Evolutionary conservation across 164 flowering plant genomes (phyloP).

Genomic region (Hamamelis virginiana): DNA sequence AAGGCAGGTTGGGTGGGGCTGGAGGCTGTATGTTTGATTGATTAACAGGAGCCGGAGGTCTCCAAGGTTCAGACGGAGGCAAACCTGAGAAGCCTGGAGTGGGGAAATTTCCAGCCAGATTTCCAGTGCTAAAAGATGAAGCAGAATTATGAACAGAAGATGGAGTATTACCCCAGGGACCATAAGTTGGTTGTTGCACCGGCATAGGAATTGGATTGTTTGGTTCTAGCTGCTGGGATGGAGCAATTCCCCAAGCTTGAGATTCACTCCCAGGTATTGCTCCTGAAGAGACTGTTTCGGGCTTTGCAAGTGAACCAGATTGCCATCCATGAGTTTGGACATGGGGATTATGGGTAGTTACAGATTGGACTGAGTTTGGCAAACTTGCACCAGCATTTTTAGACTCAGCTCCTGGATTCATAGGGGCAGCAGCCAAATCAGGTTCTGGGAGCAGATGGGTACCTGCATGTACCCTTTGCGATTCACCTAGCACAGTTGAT

Average conservation of each 20-base stretch:
- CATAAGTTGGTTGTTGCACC: conserved; percentile 25
- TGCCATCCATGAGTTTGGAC: conserved; percentile 27
- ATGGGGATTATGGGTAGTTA: conserved; percentile 13
- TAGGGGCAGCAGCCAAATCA: conserved; percentile 14
- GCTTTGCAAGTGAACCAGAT: conserved; percentile 22
- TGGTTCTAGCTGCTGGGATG: conserved; percentile 30
- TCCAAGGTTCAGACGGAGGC: conserved; percentile 39
- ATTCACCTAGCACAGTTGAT: conserved; percentile 15
- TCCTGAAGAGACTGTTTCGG: conserved; percentile 12
- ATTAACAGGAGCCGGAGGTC: conserved; percentile 29
- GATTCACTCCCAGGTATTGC: conserved; percentile 17
- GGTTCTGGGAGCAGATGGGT: conserved; percentile 11
- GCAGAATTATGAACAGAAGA: conserved; percentile 25
- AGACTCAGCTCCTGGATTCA: conserved; percentile 14
- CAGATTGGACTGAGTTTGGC: conserved; percentile 22
- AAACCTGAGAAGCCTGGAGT: conserved; percentile 21
- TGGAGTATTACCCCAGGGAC: conserved; percentile 29
- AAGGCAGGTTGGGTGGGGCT: conserved; percentile 26
- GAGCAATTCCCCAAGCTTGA: conserved; percentile 35
- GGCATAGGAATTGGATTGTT: conserved; percentile 16
- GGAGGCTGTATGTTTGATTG: conserved; percentile 34
- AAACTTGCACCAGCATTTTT: conserved; percentile 19
- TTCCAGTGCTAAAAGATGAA: conserved; percentile 21
- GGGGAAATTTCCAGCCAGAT: conserved; percentile 23
- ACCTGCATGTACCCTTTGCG: conserved; percentile 8